A percentile compares a stretch with the other conserved stretches of the same genome.
phyloP scores from a whole-genome alignment of 768 basidiomycete genomes.

The Albatrellus ellisii region DNA sequence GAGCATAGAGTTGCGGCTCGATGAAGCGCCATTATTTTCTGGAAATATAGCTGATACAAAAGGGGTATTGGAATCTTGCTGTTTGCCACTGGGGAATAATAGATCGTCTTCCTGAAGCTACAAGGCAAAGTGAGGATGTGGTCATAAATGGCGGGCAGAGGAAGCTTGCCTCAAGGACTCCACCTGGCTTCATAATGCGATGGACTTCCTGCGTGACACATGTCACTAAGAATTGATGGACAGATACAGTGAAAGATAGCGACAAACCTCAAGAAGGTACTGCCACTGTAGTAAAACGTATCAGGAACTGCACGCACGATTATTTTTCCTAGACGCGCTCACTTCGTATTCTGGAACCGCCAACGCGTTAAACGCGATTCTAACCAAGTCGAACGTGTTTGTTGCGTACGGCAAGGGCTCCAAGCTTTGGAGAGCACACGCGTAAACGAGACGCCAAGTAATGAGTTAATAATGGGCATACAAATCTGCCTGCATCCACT shows the following conservation, averaged over 20 bases:
- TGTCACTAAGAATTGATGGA: slow-evolving; percentile 11
- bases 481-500: slow-evolving; percentile 6
- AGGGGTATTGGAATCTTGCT: too few species aligned
- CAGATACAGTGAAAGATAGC: neutral
- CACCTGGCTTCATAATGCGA: slow-evolving; percentile 51
- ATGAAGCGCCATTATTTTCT: neutral
- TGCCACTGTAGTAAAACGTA: slow-evolving; percentile 7
- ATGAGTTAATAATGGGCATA: neutral
- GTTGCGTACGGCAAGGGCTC: slow-evolving; percentile 1
- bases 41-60: too few species aligned
- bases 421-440: neutral
- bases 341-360: slow-evolving; percentile 12
- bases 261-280: slow-evolving; percentile 8
- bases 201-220: slow-evolving; percentile 39
- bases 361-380: slow-evolving; percentile 10
- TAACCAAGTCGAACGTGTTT: slow-evolving; percentile 12
- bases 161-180: slow-evolving; percentile 43
- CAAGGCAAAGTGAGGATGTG: slow-evolving; percentile 65
- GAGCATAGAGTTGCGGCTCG: neutral
- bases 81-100: slow-evolving; percentile 7
- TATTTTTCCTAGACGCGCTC: neutral
- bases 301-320: neutral
- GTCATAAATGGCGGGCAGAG: slow-evolving; percentile 23
- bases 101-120: slow-evolving; percentile 9
- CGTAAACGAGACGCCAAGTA: neutral